Percentiles rank a stretch among this genome's conserved stretches.
These are phyloP conservation scores for Mycena kentingensis DNA, from an alignment of 768 basidiomycete species.

Conservation along the genomic window DNA sequence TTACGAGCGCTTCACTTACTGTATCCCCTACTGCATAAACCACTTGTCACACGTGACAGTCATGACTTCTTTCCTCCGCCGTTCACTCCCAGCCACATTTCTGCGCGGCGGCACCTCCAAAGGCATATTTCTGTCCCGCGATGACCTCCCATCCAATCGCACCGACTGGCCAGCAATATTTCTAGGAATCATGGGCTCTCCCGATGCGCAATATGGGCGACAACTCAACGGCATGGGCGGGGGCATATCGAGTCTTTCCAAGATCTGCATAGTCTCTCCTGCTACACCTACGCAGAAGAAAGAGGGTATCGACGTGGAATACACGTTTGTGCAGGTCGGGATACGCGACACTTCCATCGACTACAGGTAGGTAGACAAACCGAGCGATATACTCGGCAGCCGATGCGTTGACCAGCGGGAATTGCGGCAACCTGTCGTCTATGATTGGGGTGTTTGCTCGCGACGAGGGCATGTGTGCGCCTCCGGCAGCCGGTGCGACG, in stretches of 20 bases:
- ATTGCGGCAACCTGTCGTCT: constrained; percentile 73
- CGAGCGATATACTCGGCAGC: too few relatives aligned
- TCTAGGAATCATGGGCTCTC: constrained; percentile 79
- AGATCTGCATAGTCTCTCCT: constrained; percentile 65
- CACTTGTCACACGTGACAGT: not conserved
- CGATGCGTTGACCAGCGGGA: constrained; percentile 44
- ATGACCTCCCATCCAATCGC: constrained; percentile 51
- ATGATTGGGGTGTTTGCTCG: constrained; percentile 75
- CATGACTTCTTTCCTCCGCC: not conserved
- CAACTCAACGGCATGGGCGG: constrained; percentile 86
- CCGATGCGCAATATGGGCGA: constrained; percentile 64
- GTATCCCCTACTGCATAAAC: not conserved
- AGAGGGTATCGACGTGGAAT: constrained; percentile 60
- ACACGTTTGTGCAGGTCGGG: constrained; percentile 69
- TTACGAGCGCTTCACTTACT: not conserved
- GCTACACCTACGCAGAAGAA: constrained; percentile 45
- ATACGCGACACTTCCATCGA: constrained; percentile 63
- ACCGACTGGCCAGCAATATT: constrained; percentile 63
- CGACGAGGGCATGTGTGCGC: constrained; percentile 58
- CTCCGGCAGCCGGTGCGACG: constrained; percentile 20
- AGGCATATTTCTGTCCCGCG: constrained; percentile 64
- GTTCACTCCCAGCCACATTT: constrained; percentile 48
- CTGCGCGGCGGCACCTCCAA: constrained; percentile 79
- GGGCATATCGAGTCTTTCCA: constrained; percentile 73
- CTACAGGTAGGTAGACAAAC: too few relatives aligned